Percentiles rank a stretch among this genome's conserved stretches.
These are phyloP conservation scores for Remersonia thermophila DNA, from an alignment of 2,329 filamentous ascomycete species.

Conservation along the genomic window DNA sequence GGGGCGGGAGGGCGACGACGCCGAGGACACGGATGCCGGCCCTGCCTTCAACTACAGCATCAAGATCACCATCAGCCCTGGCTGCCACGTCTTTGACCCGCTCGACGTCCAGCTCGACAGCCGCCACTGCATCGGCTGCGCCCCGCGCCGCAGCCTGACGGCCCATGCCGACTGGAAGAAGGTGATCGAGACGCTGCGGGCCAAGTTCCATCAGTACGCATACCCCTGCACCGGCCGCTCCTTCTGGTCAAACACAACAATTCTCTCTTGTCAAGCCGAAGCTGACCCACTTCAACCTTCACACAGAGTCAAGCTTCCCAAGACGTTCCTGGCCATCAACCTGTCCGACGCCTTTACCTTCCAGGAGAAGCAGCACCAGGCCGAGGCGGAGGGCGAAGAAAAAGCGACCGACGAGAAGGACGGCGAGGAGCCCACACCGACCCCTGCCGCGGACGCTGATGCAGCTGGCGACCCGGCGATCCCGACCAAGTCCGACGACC, in stretches of 20 bases:
- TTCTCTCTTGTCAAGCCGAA: not conserved
- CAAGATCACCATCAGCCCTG: conserved; percentile 87
- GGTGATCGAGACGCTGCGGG: conserved; percentile 88
- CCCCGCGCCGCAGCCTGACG: conserved; percentile 79
- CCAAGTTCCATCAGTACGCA: conserved; percentile 83
- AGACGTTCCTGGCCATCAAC: conserved; percentile 54
- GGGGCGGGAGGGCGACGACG: too few relatives aligned
- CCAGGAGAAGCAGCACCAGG: conserved; percentile 38
- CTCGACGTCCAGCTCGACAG: conserved; percentile 93
- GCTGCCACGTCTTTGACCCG: conserved; percentile 92
- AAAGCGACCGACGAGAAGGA: conserved; percentile 9
- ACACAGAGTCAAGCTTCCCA: conserved; percentile 51
- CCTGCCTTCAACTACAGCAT: conserved; percentile 88
- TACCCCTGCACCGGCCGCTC: too few relatives aligned
- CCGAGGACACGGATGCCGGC: conserved; percentile 37
- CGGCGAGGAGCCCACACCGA: not conserved
- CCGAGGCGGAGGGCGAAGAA: conserved; percentile 24
- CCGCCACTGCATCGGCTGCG: conserved; percentile 90
- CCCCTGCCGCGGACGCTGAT: not conserved
- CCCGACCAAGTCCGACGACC: too few relatives aligned
- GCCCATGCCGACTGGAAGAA: conserved; percentile 91
- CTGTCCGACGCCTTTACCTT: conserved; percentile 50
- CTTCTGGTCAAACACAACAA: too few relatives aligned
- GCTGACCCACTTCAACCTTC: conserved; percentile 3
- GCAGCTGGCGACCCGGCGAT: too few relatives aligned